Evolutionary conservation across 345 rosid species (phyloP), one percentile per base, ranked within the genome.

Genomic region (Populus euphratica): DNA sequence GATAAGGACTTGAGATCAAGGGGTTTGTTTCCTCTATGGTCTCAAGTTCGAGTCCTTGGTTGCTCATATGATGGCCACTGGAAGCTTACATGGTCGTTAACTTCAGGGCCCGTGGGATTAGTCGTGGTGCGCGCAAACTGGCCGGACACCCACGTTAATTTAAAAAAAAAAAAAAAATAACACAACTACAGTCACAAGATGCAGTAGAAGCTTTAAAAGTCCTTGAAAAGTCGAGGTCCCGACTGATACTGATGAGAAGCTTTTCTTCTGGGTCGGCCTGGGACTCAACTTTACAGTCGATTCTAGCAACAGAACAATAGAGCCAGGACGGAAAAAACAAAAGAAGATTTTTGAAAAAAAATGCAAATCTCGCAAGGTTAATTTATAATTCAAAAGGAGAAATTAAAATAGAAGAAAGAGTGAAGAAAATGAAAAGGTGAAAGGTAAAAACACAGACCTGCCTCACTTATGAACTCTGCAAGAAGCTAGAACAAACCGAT

Each of bases 241-340:
- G 1, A 86, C 82, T 0, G 83, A 82, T 10, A 80, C 92, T 47
- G 97, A 92, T 52, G 93, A 93, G 31, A 79, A 52, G 76, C 82
- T 93, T 52, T 87, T 93, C 82, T 84, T 93, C 81, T 88, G 96
- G 0, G 70, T 91, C 16, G 94, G 98, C 13, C 73, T 92, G 18
- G 99, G 98, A 52, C 89, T 93, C 68, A 79, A 89, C 56, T 49
- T 49, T 20, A 49, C 6, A 49, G 52, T 49, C 52, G 18, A 49
- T 49, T 49, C 54, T 49, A 5, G 54, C 18, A 49, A 17, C 54
- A 49, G 21, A 49, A 17, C 54, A 17, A 17, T 17, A 49, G 54
- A 16, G 8, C 18, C 7, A 49, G 54, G 54, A 49, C 21, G 13
- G 21, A 7, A 49, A 49, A 49, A 49, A 49, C 7, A 49, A 17